Evolutionary conservation across 2,329 filamentous ascomycete species (phyloP).

Genomic region (Talaromyces pinophilus): DNA sequence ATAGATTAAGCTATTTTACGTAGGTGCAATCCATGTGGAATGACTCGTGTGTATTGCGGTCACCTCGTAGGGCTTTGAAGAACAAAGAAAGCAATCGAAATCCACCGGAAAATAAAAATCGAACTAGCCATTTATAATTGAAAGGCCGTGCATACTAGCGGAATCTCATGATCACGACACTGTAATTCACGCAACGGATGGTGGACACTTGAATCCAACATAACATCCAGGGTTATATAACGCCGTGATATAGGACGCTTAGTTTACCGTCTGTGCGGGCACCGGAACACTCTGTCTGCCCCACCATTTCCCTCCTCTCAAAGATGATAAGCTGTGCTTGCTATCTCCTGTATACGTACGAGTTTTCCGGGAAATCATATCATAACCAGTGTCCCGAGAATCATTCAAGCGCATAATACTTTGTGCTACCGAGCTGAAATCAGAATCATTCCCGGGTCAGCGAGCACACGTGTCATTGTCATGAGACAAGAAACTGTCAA

Average conservation of each 20-base stretch:
- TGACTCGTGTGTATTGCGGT: background rate
- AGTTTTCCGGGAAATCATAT: background rate
- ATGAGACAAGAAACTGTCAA: background rate
- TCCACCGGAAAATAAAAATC: background rate
- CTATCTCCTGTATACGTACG: background rate
- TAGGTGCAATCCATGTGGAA: background rate
- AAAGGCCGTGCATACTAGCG: background rate
- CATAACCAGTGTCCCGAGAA: background rate
- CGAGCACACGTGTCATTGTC: slow-evolving; percentile 5
- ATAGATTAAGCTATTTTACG: background rate
- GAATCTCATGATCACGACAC: background rate
- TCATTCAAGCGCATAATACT: background rate
- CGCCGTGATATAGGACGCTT: background rate
- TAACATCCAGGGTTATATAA: background rate
- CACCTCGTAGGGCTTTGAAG: background rate
- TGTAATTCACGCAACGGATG: background rate
- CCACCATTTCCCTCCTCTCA: background rate
- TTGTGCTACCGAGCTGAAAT: slow-evolving; percentile 4
- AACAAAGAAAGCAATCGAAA: background rate
- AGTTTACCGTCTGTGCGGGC: background rate
- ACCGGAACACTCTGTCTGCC: background rate
- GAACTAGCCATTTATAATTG: background rate
- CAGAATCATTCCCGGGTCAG: background rate
- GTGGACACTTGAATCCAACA: background rate
- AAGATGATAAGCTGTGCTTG: background rate